Percentiles rank a stretch among this genome's conserved stretches.
Evolutionary conservation across 1,139 yeast genomes (phyloP).

Genomic region (Sugiyamaella novakii): DNA sequence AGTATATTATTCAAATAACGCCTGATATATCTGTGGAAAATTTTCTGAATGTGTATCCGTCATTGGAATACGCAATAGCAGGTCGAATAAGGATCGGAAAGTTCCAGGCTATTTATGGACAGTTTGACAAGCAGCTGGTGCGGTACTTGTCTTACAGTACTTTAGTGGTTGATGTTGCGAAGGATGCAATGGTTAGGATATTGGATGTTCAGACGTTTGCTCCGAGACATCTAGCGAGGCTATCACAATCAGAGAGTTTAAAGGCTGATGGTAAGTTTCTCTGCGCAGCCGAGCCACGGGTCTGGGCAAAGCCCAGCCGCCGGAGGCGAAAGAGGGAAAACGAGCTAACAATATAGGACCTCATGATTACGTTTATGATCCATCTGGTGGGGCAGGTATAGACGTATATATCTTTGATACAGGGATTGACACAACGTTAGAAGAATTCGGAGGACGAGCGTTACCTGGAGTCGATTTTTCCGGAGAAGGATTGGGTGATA

Average conservation of each 20-base stretch:
- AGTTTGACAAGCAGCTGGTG: slow-evolving; percentile 33
- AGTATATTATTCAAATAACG: slow-evolving; percentile 33
- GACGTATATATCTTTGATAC: slow-evolving; percentile 78
- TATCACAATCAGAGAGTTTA: slow-evolving; percentile 55
- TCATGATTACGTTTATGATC: slow-evolving; percentile 47
- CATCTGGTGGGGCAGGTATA: slow-evolving; percentile 54
- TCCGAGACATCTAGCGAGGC: slow-evolving; percentile 68
- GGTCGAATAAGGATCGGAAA: slow-evolving; percentile 34
- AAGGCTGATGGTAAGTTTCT: slow-evolving; percentile 34
- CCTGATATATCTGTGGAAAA: slow-evolving; percentile 33
- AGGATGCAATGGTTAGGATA: slow-evolving; percentile 36
- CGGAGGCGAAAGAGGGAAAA: too few species aligned
- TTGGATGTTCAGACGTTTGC: slow-evolving; percentile 52
- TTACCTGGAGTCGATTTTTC: slow-evolving; percentile 61
- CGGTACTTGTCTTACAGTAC: slow-evolving; percentile 32
- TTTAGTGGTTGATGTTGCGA: slow-evolving; percentile 37
- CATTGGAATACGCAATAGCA: slow-evolving; percentile 29
- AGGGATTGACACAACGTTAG: slow-evolving; percentile 58
- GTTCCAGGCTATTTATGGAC: slow-evolving; percentile 37
- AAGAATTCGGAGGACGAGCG: slow-evolving; percentile 68
- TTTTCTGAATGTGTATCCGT: slow-evolving; percentile 35
- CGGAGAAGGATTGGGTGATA: slow-evolving; percentile 61
- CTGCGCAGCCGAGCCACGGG: too few species aligned
- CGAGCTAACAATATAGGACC: slow-evolving; percentile 29
- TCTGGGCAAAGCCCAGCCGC: too few species aligned